Base-by-base conservation (phyloP, 75 land plant species). In the Pinus albicaulis region DNA sequence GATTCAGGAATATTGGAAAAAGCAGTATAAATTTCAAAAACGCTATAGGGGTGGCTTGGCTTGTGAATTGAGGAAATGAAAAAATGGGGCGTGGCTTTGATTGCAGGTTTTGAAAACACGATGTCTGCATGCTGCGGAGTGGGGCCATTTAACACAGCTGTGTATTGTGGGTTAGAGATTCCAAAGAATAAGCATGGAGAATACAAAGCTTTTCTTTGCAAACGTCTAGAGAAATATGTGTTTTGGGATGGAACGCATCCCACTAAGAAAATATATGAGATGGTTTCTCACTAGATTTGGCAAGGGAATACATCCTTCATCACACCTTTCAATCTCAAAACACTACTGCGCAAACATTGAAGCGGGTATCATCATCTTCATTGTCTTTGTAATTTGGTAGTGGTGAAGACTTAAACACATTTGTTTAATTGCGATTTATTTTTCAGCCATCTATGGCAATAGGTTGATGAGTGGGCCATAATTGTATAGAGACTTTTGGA, bases 61-160 rank as follows among this genome's bases (percentile, higher is more conserved):
- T 34, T 34, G 3, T 34, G 36, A 34, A 34, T 34, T 34, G 36
- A 34, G 3, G 3, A 34, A n/a, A n/a, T n/a, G n/a, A n/a, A n/a
- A n/a, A n/a, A n/a, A n/a, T n/a, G n/a, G n/a, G n/a, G 36, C 36
- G 36, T 34, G 36, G 2, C 0, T 61, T 61, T 61, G 64, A 22
- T 22, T n/a, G 61, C 28, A 74, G 76, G 76, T 15, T 74, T 53
- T 41, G 7, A 12, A 12, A 41, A 56, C 17, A 57, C 76, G 13
- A 56, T 22, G 15, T 74, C 4, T 53, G 76, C 76, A 7, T 74
- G 76, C 24, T 74, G 76, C 56, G 76, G 76, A 56, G 60, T 62
- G 3, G 76, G 76, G 68, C 76, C 76, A 7, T 23, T 74, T 74
- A 74, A 74, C 55, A 26, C 61, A 2, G 61, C 56, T 20, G 76